A percentile compares a stretch with the other conserved stretches of the same genome.
phyloP scores from a whole-genome alignment of 768 basidiomycete species.

The Phaffia tasmanica region DNA sequence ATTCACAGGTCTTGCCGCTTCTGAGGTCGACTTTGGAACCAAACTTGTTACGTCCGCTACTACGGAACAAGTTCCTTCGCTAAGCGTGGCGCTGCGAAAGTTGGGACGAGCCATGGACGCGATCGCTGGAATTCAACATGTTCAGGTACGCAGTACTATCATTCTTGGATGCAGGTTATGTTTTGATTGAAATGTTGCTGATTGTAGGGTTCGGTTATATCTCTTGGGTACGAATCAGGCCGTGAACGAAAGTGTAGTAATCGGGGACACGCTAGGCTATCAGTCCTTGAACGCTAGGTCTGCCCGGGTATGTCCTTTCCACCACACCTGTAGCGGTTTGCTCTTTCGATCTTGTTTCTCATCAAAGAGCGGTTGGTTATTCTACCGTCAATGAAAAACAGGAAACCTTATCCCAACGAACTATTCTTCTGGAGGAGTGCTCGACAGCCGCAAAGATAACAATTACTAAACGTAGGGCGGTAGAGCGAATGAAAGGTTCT shows the following conservation, averaged over 20 bases:
- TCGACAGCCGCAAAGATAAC: slow-evolving; percentile 84
- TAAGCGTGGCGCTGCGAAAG: slow-evolving; percentile 73
- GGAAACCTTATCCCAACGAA: slow-evolving; percentile 70
- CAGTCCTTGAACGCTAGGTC: slow-evolving; percentile 94
- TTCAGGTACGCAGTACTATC: slow-evolving; percentile 45
- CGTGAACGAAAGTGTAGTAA: slow-evolving; percentile 84
- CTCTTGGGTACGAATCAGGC: slow-evolving; percentile 40
- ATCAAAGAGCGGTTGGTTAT: neutral
- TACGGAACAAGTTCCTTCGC: slow-evolving; percentile 72
- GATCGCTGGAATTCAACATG: slow-evolving; percentile 75
- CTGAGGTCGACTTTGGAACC: slow-evolving; percentile 84
- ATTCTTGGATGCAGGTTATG: neutral
- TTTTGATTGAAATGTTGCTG: neutral
- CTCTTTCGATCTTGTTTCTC: neutral
- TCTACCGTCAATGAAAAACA: slow-evolving; percentile 5
- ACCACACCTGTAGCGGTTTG: neutral
- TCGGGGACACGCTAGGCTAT: slow-evolving; percentile 93
- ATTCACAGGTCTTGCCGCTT: slow-evolving; percentile 56
- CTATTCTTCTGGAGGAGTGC: slow-evolving; percentile 83
- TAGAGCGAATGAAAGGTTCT: slow-evolving; percentile 45
- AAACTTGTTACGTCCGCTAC: slow-evolving; percentile 80
- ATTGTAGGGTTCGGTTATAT: neutral
- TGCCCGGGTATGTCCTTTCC: slow-evolving; percentile 51
- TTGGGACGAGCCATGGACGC: slow-evolving; percentile 78
- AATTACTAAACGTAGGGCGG: slow-evolving; percentile 81